Percentiles rank a stretch among this genome's conserved stretches.
Evolutionary conservation across 108 stramenopile species (phyloP).

Genomic region (Discostella stelligeroides): DNA sequence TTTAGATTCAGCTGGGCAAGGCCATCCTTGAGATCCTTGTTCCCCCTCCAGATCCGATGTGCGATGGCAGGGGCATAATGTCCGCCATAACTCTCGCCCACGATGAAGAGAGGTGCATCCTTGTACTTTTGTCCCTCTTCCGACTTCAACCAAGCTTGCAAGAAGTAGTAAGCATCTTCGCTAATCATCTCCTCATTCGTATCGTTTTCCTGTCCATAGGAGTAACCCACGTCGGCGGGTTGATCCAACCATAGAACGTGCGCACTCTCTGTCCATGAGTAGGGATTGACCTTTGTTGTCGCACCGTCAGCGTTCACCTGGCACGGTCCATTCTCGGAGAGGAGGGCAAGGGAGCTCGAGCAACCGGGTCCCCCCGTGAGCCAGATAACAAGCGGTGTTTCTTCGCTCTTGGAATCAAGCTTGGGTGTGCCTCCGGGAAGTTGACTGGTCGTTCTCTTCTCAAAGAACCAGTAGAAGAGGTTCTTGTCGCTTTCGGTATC

Average conservation of each 20-base stretch:
- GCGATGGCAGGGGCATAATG: slow-evolving; percentile 96
- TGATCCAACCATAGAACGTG: slow-evolving; percentile 98
- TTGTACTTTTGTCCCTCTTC: slow-evolving; percentile 85
- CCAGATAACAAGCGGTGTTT: slow-evolving; percentile 91
- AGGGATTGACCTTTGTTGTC: slow-evolving; percentile 86
- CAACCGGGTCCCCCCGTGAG: slow-evolving; percentile 95
- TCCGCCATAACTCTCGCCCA: slow-evolving; percentile 93
- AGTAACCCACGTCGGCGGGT: slow-evolving; percentile 97
- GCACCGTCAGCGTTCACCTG: slow-evolving; percentile 85
- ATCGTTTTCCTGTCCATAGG: slow-evolving; percentile 85
- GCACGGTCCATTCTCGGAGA: slow-evolving; percentile 98
- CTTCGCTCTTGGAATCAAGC: slow-evolving; percentile 17
- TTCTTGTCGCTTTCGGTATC: slow-evolving; percentile 77
- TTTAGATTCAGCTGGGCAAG: slow-evolving; percentile 70
- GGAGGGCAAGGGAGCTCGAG: slow-evolving; percentile 87
- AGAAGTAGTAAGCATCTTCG: slow-evolving; percentile 95
- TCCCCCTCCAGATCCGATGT: slow-evolving; percentile 65
- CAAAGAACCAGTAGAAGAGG: slow-evolving; percentile 97
- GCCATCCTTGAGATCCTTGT: slow-evolving; percentile 57
- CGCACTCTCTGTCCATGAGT: slow-evolving; percentile 93
- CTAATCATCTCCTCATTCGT: slow-evolving; percentile 88
- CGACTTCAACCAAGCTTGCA: slow-evolving; percentile 87
- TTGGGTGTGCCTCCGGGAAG: slow-evolving; percentile 10
- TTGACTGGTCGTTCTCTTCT: slow-evolving; percentile 67
- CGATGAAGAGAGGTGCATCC: slow-evolving; percentile 75